Conservation (phyloP, 768 basidiomycete species). For the Amanita molliuscula region DNA sequence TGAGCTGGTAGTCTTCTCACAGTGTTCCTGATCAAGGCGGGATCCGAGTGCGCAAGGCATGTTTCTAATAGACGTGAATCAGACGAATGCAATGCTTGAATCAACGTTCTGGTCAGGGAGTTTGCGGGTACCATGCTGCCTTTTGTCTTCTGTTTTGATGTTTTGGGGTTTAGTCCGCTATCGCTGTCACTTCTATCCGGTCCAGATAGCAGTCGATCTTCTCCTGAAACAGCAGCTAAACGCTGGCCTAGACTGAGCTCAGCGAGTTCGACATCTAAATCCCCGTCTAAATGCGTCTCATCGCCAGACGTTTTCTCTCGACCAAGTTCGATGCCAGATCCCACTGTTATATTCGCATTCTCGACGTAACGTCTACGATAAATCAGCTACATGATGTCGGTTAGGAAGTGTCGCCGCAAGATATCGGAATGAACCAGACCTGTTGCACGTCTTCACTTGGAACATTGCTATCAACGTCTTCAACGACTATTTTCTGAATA, state of each 20-base stretch:
- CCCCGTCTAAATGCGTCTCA: conserved; percentile 43
- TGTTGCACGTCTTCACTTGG: background rate
- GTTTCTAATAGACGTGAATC: conserved; percentile 83
- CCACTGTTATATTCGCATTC: conserved; percentile 45
- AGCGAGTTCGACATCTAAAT: conserved; percentile 75
- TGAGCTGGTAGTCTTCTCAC: conserved; percentile 80
- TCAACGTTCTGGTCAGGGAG: conserved; percentile 86
- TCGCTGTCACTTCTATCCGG: conserved; percentile 27
- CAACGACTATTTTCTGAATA: conserved; percentile 37
- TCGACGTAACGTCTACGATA: conserved; percentile 64
- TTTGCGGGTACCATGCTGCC: conserved; percentile 50
- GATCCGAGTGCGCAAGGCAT: conserved; percentile 77
- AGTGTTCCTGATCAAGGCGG: conserved; percentile 75
- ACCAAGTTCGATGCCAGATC: conserved; percentile 57
- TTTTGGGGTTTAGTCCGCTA: conserved; percentile 24
- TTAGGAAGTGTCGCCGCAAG: background rate
- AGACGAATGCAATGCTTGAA: conserved; percentile 93
- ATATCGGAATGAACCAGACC: background rate
- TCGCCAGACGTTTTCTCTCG: conserved; percentile 49
- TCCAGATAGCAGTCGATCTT: conserved; percentile 21
- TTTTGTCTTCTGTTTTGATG: conserved; percentile 21
- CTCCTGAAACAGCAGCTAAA: conserved; percentile 61
- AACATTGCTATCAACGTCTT: conserved; percentile 19
- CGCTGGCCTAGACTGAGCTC: conserved; percentile 91
- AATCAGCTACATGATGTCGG: conserved; percentile 21